Conservation (phyloP, 805 yeast species). For the Nadsonia fulvescens region DNA sequence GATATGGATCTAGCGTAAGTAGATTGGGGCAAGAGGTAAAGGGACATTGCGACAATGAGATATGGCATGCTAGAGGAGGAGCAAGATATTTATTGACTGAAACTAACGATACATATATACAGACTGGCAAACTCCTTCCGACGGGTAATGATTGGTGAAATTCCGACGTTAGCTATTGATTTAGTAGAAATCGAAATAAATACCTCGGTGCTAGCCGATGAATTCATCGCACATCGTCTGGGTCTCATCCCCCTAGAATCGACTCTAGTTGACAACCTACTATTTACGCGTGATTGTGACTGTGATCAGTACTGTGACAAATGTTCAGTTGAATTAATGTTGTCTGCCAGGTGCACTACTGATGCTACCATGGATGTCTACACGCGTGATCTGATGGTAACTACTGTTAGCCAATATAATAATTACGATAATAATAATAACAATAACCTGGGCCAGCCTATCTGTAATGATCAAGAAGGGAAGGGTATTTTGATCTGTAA, state of each 20-base stretch:
- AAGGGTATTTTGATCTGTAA: slow-evolving; percentile 87
- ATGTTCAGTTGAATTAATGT: slow-evolving; percentile 74
- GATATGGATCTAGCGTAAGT: slow-evolving; percentile 62
- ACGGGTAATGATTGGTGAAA: slow-evolving; percentile 85
- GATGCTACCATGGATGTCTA: slow-evolving; percentile 82
- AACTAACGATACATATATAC: slow-evolving; percentile 4
- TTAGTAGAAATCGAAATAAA: slow-evolving; percentile 85
- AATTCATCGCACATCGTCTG: slow-evolving; percentile 82
- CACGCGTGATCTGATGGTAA: slow-evolving; percentile 55
- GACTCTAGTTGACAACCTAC: slow-evolving; percentile 63
- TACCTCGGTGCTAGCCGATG: slow-evolving; percentile 92
- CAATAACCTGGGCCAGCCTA: slow-evolving; percentile 53
- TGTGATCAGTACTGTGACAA: slow-evolving; percentile 95
- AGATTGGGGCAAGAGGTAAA: not conserved
- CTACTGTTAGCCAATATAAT: slow-evolving; percentile 23
- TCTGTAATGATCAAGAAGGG: slow-evolving; percentile 54
- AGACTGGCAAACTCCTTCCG: slow-evolving; percentile 75
- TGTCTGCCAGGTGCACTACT: slow-evolving; percentile 77
- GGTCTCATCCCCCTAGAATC: slow-evolving; percentile 84
- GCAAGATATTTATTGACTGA: not conserved
- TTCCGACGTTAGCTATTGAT: slow-evolving; percentile 92
- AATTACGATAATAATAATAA: too few species aligned
- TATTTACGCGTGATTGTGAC: slow-evolving; percentile 79
- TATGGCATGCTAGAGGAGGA: not conserved
- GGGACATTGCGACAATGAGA: slow-evolving; percentile 1